Percentiles rank a stretch among this genome's conserved stretches.
Evolutionary conservation across 1,139 yeast genomes (phyloP).

Genomic region (Lodderomyces margitis): DNA sequence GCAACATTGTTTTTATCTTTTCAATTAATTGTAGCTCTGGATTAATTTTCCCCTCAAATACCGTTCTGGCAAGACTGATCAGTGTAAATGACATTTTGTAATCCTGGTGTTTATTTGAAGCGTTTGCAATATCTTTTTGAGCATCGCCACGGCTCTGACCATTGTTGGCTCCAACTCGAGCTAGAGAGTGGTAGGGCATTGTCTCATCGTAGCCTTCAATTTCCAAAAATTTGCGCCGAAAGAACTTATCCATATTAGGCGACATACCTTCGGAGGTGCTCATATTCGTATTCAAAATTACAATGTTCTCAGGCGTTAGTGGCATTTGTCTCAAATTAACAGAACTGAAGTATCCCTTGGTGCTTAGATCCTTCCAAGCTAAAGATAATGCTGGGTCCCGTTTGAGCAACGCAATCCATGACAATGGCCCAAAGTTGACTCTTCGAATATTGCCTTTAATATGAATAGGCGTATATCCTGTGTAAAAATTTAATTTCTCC

Average conservation of each 20-base stretch:
- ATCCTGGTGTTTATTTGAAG: background rate
- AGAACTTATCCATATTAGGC: constrained; percentile 21
- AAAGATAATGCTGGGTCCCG: constrained; percentile 27
- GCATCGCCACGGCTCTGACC: background rate
- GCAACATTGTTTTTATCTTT: constrained; percentile 26
- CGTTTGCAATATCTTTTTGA: background rate
- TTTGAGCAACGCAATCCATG: constrained; percentile 37
- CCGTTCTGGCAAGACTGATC: constrained; percentile 13
- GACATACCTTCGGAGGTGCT: constrained; percentile 1
- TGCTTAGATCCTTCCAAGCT: constrained; percentile 20
- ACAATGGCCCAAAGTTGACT: constrained; percentile 35
- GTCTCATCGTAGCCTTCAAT: constrained; percentile 35
- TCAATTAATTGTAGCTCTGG: constrained; percentile 27
- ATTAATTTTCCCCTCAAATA: constrained; percentile 24
- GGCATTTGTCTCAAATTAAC: constrained; percentile 10
- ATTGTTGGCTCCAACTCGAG: background rate
- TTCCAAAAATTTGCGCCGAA: constrained; percentile 30
- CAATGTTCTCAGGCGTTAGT: constrained; percentile 18
- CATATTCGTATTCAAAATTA: constrained; percentile 9
- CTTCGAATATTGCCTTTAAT: constrained; percentile 26
- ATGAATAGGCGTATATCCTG: constrained; percentile 26
- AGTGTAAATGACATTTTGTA: constrained; percentile 8
- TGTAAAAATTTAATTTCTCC: constrained; percentile 30
- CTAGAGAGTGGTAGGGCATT: constrained; percentile 25
- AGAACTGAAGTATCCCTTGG: constrained; percentile 10